These are phyloP conservation scores for Globisporangium splendens DNA, from an alignment of 352 stramenopile genomes.

Conservation along the genomic window DNA sequence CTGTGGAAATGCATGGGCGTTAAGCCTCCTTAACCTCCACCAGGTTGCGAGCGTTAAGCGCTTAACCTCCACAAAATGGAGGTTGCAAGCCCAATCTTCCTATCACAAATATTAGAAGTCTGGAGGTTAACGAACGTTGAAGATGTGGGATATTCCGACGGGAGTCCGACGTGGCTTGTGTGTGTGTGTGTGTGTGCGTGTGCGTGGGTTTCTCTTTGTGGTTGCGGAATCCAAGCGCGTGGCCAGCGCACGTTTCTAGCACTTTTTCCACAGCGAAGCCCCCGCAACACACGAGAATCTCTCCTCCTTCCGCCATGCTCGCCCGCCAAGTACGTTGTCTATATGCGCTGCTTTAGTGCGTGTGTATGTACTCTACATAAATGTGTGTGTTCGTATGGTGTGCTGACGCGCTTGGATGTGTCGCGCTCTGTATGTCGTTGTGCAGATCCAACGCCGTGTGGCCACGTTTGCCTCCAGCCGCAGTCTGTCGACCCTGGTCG, in stretches of 20 bases:
- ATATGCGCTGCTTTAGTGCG: background rate
- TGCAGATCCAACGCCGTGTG: conserved; percentile 48
- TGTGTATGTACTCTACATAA: too few species aligned
- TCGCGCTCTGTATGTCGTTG: background rate
- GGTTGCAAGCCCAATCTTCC: too few species aligned
- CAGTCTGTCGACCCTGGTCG: conserved; percentile 77
- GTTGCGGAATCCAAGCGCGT: conserved; percentile 1
- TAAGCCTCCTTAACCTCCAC: too few species aligned
- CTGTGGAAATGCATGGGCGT: too few species aligned
- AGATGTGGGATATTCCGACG: conserved; percentile 11
- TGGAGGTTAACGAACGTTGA: conserved; percentile 7
- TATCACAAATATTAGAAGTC: too few species aligned
- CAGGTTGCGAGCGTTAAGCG: too few species aligned
- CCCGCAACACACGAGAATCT: too few species aligned
- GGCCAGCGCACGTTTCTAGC: background rate
- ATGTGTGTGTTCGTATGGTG: conserved; percentile 1
- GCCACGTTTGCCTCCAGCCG: conserved; percentile 26
- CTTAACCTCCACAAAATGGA: too few species aligned
- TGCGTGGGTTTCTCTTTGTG: conserved; percentile 2
- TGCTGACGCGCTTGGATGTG: too few species aligned
- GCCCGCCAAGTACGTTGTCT: conserved; percentile 26
- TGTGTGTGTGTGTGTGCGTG: too few species aligned
- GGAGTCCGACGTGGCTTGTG: conserved; percentile 11
- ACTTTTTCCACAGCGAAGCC: background rate
- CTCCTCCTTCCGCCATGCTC: conserved; percentile 19